phyloP scores from a whole-genome alignment of 305 asterid genomes.

The Fraxinus baroniana region DNA sequence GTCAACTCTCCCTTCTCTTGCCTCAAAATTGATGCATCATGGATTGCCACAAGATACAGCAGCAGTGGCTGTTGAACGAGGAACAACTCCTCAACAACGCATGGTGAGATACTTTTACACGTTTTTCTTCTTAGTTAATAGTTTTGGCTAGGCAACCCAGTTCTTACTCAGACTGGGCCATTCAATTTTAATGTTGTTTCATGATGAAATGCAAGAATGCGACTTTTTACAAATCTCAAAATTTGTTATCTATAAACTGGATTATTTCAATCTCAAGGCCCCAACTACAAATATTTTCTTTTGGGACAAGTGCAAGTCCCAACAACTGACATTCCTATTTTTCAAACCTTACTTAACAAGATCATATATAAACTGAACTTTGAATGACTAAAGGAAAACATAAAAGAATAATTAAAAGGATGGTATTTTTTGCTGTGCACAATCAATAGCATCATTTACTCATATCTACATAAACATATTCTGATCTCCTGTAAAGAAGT shows the following conservation, averaged over 20 bases:
- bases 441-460: not conserved
- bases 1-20: conserved; percentile 88
- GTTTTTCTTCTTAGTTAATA: not conserved
- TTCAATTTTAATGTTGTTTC: not conserved
- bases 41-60: conserved; percentile 86
- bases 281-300: not conserved
- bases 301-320: not conserved
- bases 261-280: not conserved
- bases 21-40: conserved; percentile 59
- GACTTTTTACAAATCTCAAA: not conserved
- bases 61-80: conserved; percentile 88
- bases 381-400: not conserved
- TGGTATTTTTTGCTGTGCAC: not conserved
- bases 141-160: not conserved
- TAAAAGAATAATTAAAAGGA: not conserved
- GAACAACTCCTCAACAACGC: conserved; percentile 95
- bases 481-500: not conserved
- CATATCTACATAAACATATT: not conserved
- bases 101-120: conserved; percentile 35
- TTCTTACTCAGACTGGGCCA: not conserved
- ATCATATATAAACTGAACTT: not conserved
- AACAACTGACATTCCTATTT: not conserved
- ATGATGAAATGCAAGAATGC: not conserved
- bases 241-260: not conserved
- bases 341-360: not conserved